These are phyloP conservation scores for Pseudogymnoascus sp. DNA, from an alignment of 2,329 filamentous ascomycete genomes.

Conservation along the genomic window DNA sequence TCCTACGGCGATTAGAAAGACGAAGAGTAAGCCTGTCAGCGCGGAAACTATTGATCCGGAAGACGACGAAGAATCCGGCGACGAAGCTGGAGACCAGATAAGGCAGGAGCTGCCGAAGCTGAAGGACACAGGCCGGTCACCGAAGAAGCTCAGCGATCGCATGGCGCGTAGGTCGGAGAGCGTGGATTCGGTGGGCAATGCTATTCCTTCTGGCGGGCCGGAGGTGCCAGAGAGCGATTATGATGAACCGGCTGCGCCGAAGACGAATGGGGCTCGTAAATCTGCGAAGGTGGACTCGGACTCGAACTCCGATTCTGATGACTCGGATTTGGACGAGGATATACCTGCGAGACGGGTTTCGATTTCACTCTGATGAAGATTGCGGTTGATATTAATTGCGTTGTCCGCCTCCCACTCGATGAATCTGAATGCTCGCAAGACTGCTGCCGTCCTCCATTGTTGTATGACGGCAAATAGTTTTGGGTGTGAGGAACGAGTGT, in stretches of 20 bases:
- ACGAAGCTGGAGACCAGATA: neutral
- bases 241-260: neutral
- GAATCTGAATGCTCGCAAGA: neutral
- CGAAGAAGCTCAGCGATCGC: conserved; percentile 12
- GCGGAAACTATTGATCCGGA: neutral
- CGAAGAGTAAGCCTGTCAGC: neutral
- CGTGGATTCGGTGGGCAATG: neutral
- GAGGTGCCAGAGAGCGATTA: neutral
- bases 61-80: neutral
- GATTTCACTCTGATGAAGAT: neutral
- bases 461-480: neutral
- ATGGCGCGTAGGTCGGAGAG: conserved; percentile 15
- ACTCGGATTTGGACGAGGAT: conserved; percentile 1
- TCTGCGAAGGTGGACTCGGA: neutral
- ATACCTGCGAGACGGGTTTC: neutral
- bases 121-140: neutral
- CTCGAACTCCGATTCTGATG: neutral
- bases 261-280: neutral
- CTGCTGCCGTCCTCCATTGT: neutral
- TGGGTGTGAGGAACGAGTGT: neutral
- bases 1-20: neutral
- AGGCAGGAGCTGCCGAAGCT: conserved; percentile 8
- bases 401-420: neutral
- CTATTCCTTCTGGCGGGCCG: neutral
- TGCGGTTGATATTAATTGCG: neutral